Evolutionary conservation across 1,284 basidiomycete species (phyloP).

Genomic region (Irpex sp.): DNA sequence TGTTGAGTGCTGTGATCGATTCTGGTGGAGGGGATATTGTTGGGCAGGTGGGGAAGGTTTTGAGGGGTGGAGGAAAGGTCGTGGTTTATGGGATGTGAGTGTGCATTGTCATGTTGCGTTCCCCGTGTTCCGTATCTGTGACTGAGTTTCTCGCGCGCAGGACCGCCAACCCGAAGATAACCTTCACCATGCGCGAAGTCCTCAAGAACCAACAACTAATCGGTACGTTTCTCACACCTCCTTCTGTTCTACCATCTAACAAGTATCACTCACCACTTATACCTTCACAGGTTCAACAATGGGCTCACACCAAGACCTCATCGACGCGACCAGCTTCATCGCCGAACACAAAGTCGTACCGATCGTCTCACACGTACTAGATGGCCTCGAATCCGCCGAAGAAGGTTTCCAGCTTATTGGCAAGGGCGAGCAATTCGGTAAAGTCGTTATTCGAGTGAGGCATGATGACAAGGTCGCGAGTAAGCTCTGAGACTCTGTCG

Average conservation of each 20-base stretch:
- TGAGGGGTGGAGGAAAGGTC: conserved; percentile 70
- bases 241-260: background rate
- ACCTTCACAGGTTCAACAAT: conserved; percentile 63
- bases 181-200: conserved; percentile 76
- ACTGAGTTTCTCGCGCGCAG: too few relatives aligned
- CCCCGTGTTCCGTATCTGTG: too few relatives aligned
- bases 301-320: conserved; percentile 77
- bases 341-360: conserved; percentile 65
- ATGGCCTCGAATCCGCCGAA: conserved; percentile 63
- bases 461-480: conserved; percentile 8
- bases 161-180: conserved; percentile 56
- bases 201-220: conserved; percentile 71
- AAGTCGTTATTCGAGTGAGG: conserved; percentile 53
- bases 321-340: conserved; percentile 70
- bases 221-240: conserved; percentile 38
- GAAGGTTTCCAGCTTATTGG: conserved; percentile 67
- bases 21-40: conserved; percentile 77
- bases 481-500: background rate
- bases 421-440: conserved; percentile 67
- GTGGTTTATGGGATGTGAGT: conserved; percentile 75
- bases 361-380: conserved; percentile 66
- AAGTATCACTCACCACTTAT: conserved; percentile 2
- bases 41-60: conserved; percentile 44
- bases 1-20: conserved; percentile 74
- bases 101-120: too few relatives aligned